Conservation (phyloP, 2,329 filamentous ascomycete genomes). For the Knufia petricola region DNA sequence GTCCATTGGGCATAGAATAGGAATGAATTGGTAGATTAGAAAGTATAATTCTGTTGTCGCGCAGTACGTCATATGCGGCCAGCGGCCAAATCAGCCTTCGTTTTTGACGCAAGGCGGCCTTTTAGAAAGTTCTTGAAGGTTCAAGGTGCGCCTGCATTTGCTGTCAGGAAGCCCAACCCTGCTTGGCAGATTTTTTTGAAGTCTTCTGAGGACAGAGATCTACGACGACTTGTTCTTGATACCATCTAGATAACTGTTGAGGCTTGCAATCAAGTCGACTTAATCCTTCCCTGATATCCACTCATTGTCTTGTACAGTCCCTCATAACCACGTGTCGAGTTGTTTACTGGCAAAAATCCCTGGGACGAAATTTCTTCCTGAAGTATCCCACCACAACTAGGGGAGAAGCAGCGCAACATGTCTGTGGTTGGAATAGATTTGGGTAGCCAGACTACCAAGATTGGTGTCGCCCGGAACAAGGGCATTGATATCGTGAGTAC, state of each 20-base stretch:
- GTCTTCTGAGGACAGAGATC: background rate
- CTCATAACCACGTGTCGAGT: conserved; percentile 7
- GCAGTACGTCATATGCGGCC: background rate
- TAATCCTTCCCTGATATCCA: background rate
- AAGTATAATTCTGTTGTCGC: background rate
- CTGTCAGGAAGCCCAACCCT: conserved; percentile 5
- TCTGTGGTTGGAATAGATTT: conserved; percentile 76
- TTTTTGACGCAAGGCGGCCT: background rate
- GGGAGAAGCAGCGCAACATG: conserved; percentile 32
- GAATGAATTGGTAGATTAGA: background rate
- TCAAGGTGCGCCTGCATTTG: conserved; percentile 8
- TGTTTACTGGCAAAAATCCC: background rate
- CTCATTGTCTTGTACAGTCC: background rate
- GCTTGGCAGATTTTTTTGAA: conserved; percentile 4
- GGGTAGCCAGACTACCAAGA: conserved; percentile 91
- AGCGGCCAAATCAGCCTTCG: background rate
- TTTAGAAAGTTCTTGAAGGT: conserved; percentile 12
- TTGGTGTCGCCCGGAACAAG: conserved; percentile 95
- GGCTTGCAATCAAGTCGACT: background rate
- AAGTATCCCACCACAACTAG: background rate
- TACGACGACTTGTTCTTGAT: background rate
- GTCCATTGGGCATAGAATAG: too few relatives aligned
- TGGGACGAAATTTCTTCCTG: background rate
- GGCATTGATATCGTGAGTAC: conserved; percentile 94
- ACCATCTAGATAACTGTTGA: background rate